A percentile compares a stretch with the other conserved stretches of the same genome.
Conservation (phyloP, 2,329 filamentous ascomycete species). For the Verticillium longisporum region DNA sequence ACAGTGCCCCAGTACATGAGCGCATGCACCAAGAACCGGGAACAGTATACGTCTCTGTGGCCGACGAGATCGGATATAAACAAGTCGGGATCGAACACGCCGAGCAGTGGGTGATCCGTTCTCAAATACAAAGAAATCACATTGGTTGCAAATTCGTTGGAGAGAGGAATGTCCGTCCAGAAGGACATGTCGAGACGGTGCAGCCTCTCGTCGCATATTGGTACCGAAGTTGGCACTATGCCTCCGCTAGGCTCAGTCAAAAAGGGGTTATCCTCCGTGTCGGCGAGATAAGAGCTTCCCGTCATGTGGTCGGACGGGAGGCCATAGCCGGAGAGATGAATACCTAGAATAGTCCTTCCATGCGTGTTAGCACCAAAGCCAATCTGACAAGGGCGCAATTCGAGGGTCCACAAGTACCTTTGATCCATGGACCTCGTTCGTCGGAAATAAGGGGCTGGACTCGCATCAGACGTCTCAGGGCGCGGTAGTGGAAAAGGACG, state of each 20-base stretch:
- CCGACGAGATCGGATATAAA: constrained; percentile 25
- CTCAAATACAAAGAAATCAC: constrained; percentile 26
- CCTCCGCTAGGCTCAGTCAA: background rate
- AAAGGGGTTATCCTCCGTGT: background rate
- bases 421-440: background rate
- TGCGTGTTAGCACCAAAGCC: background rate
- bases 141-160: constrained; percentile 20
- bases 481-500: constrained; percentile 5
- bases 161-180: constrained; percentile 26
- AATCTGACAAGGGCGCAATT: background rate
- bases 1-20: constrained; percentile 26
- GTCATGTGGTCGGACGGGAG: background rate
- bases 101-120: constrained; percentile 30
- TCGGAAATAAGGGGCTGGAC: background rate
- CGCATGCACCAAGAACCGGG: constrained; percentile 25
- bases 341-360: background rate
- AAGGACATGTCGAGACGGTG: constrained; percentile 18
- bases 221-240: background rate
- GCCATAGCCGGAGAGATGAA: background rate
- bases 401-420: background rate
- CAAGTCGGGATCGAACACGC: constrained; percentile 23
- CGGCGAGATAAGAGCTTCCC: background rate
- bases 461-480: background rate
- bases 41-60: constrained; percentile 19
- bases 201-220: constrained; percentile 21